These are phyloP conservation scores for Phytophthora europaea DNA, from an alignment of 352 stramenopile genomes.

Conservation along the genomic window DNA sequence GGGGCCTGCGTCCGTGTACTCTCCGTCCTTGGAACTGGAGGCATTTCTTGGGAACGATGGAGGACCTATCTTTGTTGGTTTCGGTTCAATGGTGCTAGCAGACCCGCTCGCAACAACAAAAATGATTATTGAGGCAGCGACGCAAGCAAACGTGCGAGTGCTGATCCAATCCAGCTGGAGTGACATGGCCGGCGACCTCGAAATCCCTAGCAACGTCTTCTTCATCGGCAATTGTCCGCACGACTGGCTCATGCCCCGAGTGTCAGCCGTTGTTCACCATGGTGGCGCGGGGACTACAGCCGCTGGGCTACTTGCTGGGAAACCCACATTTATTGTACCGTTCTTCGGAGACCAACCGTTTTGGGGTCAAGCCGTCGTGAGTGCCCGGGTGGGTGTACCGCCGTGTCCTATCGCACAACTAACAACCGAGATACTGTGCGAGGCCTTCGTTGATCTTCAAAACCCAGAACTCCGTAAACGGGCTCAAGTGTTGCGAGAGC, in stretches of 20 bases:
- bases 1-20: conserved; percentile 35
- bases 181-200: conserved; percentile 32
- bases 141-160: conserved; percentile 15
- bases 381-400: conserved; percentile 74
- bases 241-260: conserved; percentile 32
- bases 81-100: conserved; percentile 31
- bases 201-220: conserved; percentile 29
- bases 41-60: conserved; percentile 16
- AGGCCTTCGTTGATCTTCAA: conserved; percentile 75
- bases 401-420: conserved; percentile 75
- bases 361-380: conserved; percentile 87
- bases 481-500: conserved; percentile 52
- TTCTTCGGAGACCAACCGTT: conserved; percentile 96
- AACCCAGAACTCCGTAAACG: conserved; percentile 51
- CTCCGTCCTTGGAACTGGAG: conserved; percentile 29
- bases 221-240: conserved; percentile 34
- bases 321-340: conserved; percentile 94
- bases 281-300: conserved; percentile 28
- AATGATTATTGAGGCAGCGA: conserved; percentile 30
- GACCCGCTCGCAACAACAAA: conserved; percentile 25
- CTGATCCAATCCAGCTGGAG: conserved; percentile 38
- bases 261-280: conserved; percentile 28
- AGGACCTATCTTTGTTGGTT: conserved; percentile 30
- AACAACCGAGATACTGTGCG: conserved; percentile 73
- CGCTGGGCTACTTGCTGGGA: conserved; percentile 84